Base-by-base conservation (phyloP, 805 yeast genomes). In the Teunomyces tritomae region DNA sequence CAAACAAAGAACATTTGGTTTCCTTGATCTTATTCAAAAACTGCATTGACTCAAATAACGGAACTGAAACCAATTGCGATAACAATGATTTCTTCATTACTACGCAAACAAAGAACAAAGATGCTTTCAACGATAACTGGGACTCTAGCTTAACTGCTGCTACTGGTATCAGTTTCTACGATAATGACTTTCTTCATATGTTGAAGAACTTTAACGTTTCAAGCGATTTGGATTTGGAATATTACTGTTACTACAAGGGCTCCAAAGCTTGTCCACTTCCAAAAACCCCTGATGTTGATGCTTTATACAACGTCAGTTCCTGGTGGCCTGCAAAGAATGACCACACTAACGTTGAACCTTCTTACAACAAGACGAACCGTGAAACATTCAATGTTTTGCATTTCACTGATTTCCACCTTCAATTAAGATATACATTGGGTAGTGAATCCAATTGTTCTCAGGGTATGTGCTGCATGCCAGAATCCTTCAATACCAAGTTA, bases 401-500 rank as follows among this genome's bases (percentile, higher is more conserved):
- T 55, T 56, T 85, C 28, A 76, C 85, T 14, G 90, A 85, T 58
- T 80, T 84, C 63, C 89, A 85, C 62, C 63, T 82, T 41, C 80
- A 83, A 58, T 62, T 78, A 47, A 78, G 79, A 52, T 82, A 78
- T 61, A 61, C 70, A 17, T 65, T 78, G 9, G 85, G 84, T 28
- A 61, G 77, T 4, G 87, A 82, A 60, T 78, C 77, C n/a, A 80
- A 82, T 57, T 80, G 85, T 61, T 63, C 79, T 62, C 48, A 68
- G 51, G 52, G 69, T 62, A 73, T 83, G 76, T 85, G 91, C 61
- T 85, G 91, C 61, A 73, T 82, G 24, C 76, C 81, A 0, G 78
- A 75, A 46, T 70, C 78, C 3, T 60, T 57, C 40, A 79, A 78
- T 55, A 33, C 45, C 8, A 63, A 61, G 27, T 56, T 65, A 44